Base-by-base conservation (phyloP, 805 yeast genomes). In the Zygosaccharomyces rouxii region DNA sequence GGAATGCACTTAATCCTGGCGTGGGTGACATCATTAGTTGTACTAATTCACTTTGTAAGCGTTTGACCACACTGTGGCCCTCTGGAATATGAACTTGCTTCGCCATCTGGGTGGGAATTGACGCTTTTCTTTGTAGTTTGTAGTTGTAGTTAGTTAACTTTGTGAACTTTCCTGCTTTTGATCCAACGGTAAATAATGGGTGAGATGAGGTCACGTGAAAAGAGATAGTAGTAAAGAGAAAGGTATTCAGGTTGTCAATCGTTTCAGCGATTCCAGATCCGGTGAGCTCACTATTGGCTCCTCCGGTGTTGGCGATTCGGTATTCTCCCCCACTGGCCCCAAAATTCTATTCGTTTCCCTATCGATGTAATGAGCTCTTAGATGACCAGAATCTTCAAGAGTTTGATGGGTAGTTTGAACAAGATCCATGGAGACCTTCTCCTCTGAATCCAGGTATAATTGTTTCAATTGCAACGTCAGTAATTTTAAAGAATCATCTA, bases 1-100 rank as follows among this genome's bases (percentile, higher is more conserved):
- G 83, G 54, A 79, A 79, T 3, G 83, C 81, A 29, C 76, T 69
- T 25, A 79, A 65, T 2, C 83, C 82, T 2, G 79, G 76, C 2
- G 77, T 67, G 42, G 68, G 62, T 18, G 74, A 65, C 74, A 74
- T 74, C 72, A 78, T 76, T 29, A 78, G 62, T 57, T 76, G 81
- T 67, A 74, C 72, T 43, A 79, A 65, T 61, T 78, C 81, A 50
- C 68, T 73, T 51, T 75, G 81, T 23, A 77, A 67, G 29, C 81
- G 65, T 52, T 75, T 76, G 10, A 78, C 69, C 35, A 75, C 81
- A 10, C 78, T 71, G 53, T 71, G 78, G 46, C 75, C 72, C 47
- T 70, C 75, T 21, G 69, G 70, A 33, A 46, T 21, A 16, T 28
- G 28, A 46, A 25, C 29, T 13, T 40, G 41, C 38, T 30, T 35